These are phyloP conservation scores for Myxozyma sirexii DNA, from an alignment of 805 yeast species.

Conservation along the genomic window DNA sequence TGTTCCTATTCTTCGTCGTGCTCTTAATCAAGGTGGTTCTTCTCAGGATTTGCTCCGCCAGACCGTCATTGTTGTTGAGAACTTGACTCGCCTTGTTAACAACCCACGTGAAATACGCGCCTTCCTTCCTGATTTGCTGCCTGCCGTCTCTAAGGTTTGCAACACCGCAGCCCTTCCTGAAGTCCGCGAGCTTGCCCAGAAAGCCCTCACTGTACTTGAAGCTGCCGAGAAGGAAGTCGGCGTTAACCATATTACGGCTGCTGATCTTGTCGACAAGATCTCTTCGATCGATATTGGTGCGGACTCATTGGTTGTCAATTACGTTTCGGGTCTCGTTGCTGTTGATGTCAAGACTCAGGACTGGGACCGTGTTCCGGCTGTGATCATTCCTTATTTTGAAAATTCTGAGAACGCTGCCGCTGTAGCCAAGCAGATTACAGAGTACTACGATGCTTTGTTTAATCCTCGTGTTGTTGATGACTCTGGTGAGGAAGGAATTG, in stretches of 20 bases:
- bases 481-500: slow-evolving; percentile 57
- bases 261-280: slow-evolving; percentile 40
- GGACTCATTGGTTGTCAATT: slow-evolving; percentile 50
- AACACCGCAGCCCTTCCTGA: slow-evolving; percentile 93
- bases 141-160: slow-evolving; percentile 88
- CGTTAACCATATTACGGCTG: slow-evolving; percentile 62
- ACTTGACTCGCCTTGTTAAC: slow-evolving; percentile 91
- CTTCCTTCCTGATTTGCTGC: slow-evolving; percentile 81
- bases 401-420: slow-evolving; percentile 44
- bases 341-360: slow-evolving; percentile 46
- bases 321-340: slow-evolving; percentile 40
- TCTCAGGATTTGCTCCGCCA: slow-evolving; percentile 96
- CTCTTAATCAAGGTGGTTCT: slow-evolving; percentile 70
- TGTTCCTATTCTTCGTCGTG: slow-evolving; percentile 90
- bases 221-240: slow-evolving; percentile 79
- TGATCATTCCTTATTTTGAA: slow-evolving; percentile 53
- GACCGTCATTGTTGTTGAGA: slow-evolving; percentile 93
- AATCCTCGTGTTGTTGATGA: slow-evolving; percentile 27
- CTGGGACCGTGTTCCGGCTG: slow-evolving; percentile 40
- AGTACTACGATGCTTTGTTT: slow-evolving; percentile 22
- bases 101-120: slow-evolving; percentile 88
- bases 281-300: slow-evolving; percentile 46
- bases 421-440: slow-evolving; percentile 28
- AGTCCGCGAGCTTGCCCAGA: slow-evolving; percentile 88
- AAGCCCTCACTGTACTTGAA: slow-evolving; percentile 78